These are phyloP conservation scores for Cryptococcus sp. DNA, from an alignment of 1,284 basidiomycete genomes.

Conservation along the genomic window DNA sequence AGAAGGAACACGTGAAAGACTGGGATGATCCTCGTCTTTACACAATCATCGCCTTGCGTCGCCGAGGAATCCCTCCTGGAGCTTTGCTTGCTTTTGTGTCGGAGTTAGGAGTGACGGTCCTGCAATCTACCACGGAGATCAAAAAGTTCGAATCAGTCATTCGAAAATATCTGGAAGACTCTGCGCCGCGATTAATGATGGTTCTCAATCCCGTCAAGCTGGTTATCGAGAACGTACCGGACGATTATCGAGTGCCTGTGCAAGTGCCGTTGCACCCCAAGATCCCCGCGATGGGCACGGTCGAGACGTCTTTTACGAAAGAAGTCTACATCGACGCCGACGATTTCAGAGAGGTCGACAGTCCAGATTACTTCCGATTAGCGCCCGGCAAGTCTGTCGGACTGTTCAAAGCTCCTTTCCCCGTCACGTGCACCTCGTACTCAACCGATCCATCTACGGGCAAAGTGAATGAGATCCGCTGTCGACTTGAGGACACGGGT, in stretches of 20 bases:
- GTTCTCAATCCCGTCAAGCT: constrained; percentile 89
- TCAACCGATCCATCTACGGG: constrained; percentile 71
- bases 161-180: constrained; percentile 84
- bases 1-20: constrained; percentile 77
- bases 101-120: constrained; percentile 87
- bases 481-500: constrained; percentile 70
- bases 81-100: constrained; percentile 93
- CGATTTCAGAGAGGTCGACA: constrained; percentile 90
- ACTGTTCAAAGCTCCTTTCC: constrained; percentile 90
- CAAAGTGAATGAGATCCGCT: constrained; percentile 74
- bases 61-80: constrained; percentile 92
- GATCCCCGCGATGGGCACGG: constrained; percentile 80
- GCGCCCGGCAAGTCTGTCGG: constrained; percentile 97
- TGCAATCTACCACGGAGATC: constrained; percentile 80
- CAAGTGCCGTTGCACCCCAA: constrained; percentile 96
- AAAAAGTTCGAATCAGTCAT: constrained; percentile 87
- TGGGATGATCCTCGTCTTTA: constrained; percentile 99
- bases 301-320: constrained; percentile 82
- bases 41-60: constrained; percentile 90
- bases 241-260: constrained; percentile 79
- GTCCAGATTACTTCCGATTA: constrained; percentile 95
- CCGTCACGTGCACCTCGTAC: constrained; percentile 90
- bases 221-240: constrained; percentile 84
- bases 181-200: constrained; percentile 88
- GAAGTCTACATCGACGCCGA: constrained; percentile 91